Evolutionary conservation across 441 rosid genomes (phyloP), one percentile per base, ranked within the genome.

Genomic region (Brassica balearica): DNA sequence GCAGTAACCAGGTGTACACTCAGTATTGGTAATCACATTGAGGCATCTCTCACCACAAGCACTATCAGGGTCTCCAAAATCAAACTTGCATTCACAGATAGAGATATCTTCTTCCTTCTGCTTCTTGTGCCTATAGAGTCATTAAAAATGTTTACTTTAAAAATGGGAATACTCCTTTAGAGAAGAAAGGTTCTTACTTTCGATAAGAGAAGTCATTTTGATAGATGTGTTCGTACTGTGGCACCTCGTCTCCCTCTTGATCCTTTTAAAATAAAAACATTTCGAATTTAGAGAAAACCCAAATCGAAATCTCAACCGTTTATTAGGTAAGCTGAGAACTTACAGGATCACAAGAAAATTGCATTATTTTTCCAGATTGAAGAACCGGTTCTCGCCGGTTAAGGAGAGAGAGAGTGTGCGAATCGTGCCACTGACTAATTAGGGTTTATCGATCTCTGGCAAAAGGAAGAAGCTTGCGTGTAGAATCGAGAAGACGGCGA

Each of bases 71-170:
- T 89, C 89, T 77, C 82, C 84, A 19, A 82, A 82, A 87, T 91
- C 88, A 76, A 87, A 87, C 84, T 83, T 92, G 86, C 98, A 95
- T 64, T 84, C 95, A 3, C 98, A 95, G 46, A 90, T 82, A 20
- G 97, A 91, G 70, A 95, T 89, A 76, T 93, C 98, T 83, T 93
- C 97, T 69, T 93, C 98, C 82, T 87, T 88, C 83, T 93, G 99
- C 83, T 88, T 91, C 89, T 81, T 89, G 78, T 89, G 97, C 82
- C 98, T 23, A 23, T 23, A 23, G 27, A 23, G 27, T 23, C 27
- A 23, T 3, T 23, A 23, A 23, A 23, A 23, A 23, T 23, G 27
- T 23, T 2, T 23, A 23, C 27, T 23, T 23, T 23, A 23, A 23
- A 23, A 23, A 23, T 23, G 27, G 27, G 27, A 23, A 23, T 23